Evolutionary conservation across 352 stramenopile genomes (phyloP).

Genomic region (Pythium dissotocum): DNA sequence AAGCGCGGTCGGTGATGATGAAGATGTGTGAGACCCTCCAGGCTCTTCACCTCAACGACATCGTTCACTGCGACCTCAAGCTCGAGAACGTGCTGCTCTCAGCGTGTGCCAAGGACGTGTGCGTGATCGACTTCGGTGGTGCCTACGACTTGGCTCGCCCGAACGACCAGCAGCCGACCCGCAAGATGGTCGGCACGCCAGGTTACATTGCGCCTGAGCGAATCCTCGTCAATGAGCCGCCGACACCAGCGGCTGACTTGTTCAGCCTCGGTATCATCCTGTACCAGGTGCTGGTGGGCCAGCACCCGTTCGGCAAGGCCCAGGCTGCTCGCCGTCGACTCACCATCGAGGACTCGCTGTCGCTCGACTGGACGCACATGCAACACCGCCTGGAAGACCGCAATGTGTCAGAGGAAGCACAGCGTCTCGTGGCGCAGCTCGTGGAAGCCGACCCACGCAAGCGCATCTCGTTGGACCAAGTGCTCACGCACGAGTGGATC

Average conservation of each 20-base stretch:
- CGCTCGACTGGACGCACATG: constrained; percentile 45
- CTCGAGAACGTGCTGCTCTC: constrained; percentile 93
- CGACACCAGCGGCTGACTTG: constrained; percentile 45
- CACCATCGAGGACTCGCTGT: constrained; percentile 42
- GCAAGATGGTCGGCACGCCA: constrained; percentile 56
- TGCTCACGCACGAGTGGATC: constrained; percentile 36
- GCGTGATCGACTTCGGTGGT: constrained; percentile 66
- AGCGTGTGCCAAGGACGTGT: constrained; percentile 29
- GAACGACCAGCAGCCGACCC: constrained; percentile 6
- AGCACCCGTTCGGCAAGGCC: constrained; percentile 50
- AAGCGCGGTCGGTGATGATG: constrained; percentile 44
- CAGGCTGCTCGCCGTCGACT: constrained; percentile 30
- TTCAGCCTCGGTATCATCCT: constrained; percentile 67
- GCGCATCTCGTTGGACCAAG: constrained; percentile 39
- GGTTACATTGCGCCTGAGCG: constrained; percentile 66
- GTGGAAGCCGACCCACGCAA: constrained; percentile 34
- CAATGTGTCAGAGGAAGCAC: constrained; percentile 34
- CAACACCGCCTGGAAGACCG: constrained; percentile 30
- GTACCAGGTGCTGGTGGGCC: constrained; percentile 58
- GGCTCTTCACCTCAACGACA: constrained; percentile 89
- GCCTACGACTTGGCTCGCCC: constrained; percentile 35
- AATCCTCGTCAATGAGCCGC: constrained; percentile 35
- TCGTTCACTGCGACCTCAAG: constrained; percentile 98
- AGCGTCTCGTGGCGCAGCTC: constrained; percentile 44
- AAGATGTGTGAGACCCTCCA: constrained; percentile 78